Conservation (phyloP, 495 filamentous ascomycete genomes). For the Choiromyces venosus region DNA sequence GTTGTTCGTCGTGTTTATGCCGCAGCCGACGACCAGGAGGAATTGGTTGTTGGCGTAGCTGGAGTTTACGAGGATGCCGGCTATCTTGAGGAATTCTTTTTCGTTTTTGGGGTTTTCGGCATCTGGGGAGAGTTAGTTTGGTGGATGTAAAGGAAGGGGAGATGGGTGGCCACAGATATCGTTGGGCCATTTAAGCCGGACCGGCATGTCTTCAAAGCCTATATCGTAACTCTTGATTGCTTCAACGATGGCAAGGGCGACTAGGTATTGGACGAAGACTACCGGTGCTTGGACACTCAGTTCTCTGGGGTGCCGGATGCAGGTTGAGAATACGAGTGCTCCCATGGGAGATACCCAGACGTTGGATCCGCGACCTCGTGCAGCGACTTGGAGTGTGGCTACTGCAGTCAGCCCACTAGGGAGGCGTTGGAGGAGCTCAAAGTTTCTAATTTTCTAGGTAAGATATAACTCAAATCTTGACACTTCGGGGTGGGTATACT, state of each 20-base stretch:
- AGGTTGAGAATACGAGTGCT: constrained; percentile 75
- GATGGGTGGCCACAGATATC: constrained; percentile 59
- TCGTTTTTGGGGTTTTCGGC: constrained; percentile 62
- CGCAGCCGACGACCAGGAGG: constrained; percentile 82
- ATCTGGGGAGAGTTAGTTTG: constrained; percentile 45
- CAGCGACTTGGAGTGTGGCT: constrained; percentile 86
- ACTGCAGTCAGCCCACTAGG: constrained; percentile 80
- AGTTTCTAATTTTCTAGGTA: constrained; percentile 58
- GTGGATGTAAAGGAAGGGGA: background rate
- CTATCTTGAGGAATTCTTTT: constrained; percentile 77
- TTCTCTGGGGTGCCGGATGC: constrained; percentile 71
- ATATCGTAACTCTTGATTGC: constrained; percentile 74
- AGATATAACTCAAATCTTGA: constrained; percentile 2
- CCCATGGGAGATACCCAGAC: constrained; percentile 93
- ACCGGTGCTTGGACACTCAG: constrained; percentile 71
- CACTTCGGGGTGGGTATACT: constrained; percentile 51
- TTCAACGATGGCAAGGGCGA: constrained; percentile 81
- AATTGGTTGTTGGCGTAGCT: constrained; percentile 71
- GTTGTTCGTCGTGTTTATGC: constrained; percentile 79
- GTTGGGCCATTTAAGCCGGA: constrained; percentile 96
- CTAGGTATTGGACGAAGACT: constrained; percentile 89
- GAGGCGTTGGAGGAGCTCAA: constrained; percentile 64
- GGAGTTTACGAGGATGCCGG: constrained; percentile 88
- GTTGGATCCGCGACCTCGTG: constrained; percentile 84
- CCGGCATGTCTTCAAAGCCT: constrained; percentile 66